Percentiles rank a stretch among this genome's conserved stretches.
These are phyloP conservation scores for Carallia pectinifolia DNA, from an alignment of 345 rosid species.

Conservation along the genomic window DNA sequence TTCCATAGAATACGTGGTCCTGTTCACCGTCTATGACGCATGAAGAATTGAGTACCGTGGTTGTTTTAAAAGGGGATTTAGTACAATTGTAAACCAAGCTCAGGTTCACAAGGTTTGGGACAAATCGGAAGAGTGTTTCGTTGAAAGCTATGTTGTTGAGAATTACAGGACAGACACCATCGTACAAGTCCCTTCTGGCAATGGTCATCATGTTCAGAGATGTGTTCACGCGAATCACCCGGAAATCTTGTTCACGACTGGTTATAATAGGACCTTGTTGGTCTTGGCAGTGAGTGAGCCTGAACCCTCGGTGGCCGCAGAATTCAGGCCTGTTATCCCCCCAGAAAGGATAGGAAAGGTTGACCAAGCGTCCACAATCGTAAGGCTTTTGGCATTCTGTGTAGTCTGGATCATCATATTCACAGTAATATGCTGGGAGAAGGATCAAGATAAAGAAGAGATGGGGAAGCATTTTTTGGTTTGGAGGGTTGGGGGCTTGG, in stretches of 20 bases:
- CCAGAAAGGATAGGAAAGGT: constrained; percentile 54
- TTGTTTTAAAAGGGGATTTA: not conserved
- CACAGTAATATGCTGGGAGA: constrained; percentile 22
- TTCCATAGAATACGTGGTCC: not conserved
- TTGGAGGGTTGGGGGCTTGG: not conserved
- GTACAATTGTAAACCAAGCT: constrained; percentile 34
- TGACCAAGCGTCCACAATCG: constrained; percentile 30
- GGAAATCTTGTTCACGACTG: not conserved
- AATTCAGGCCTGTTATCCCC: constrained; percentile 15
- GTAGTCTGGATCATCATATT: constrained; percentile 9
- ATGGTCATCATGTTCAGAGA: constrained; percentile 7
- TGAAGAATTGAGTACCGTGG: fast-evolving
- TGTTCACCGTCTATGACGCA: not conserved
- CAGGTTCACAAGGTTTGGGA: not conserved
- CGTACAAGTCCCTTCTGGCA: constrained; percentile 11
- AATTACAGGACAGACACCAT: constrained; percentile 16
- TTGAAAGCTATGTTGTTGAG: not conserved
- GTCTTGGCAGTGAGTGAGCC: constrained; percentile 26
- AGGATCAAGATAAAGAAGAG: constrained; percentile 25
- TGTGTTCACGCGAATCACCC: not conserved
- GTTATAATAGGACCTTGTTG: not conserved
- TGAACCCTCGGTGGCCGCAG: constrained; percentile 41
- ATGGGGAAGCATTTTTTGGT: not conserved
- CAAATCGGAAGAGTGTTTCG: not conserved
- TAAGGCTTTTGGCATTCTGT: constrained; percentile 23